Percentiles rank a stretch among this genome's conserved stretches.
Conservation (phyloP, 2,329 filamentous ascomycete genomes). For the Alternaria alternata region DNA sequence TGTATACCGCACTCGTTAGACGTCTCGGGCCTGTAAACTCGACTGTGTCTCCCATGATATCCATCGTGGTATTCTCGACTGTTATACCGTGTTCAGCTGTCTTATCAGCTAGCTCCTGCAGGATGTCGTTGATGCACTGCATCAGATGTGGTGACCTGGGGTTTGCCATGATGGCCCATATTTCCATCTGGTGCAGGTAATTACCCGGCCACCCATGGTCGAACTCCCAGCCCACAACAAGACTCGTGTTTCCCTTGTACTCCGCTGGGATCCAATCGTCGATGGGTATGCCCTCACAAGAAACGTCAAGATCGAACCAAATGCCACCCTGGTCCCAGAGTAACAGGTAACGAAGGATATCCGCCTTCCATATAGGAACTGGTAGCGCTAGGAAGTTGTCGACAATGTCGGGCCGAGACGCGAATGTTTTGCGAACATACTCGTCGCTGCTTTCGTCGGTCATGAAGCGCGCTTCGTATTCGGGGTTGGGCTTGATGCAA, state of each 20-base stretch:
- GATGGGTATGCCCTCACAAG: slow-evolving; percentile 44
- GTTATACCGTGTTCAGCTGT: slow-evolving; percentile 22
- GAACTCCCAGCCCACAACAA: slow-evolving; percentile 53
- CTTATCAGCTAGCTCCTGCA: slow-evolving; percentile 23
- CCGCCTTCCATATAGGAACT: slow-evolving; percentile 52
- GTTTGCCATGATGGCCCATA: slow-evolving; percentile 44
- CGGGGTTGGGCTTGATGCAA: slow-evolving; percentile 41
- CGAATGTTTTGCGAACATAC: slow-evolving; percentile 46
- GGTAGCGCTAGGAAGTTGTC: slow-evolving; percentile 43
- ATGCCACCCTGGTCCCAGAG: slow-evolving; percentile 52
- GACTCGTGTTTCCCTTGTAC: slow-evolving; percentile 36
- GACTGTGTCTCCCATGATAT: slow-evolving; percentile 37
- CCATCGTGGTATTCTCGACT: slow-evolving; percentile 23
- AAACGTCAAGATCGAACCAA: slow-evolving; percentile 54
- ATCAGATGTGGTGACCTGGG: slow-evolving; percentile 31
- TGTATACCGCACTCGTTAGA: slow-evolving; percentile 34
- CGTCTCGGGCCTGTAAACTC: slow-evolving; percentile 40
- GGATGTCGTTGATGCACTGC: slow-evolving; percentile 37
- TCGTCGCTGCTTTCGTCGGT: slow-evolving; percentile 40
- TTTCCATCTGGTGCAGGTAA: slow-evolving; percentile 36
- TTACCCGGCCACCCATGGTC: slow-evolving; percentile 38
- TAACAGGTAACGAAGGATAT: slow-evolving; percentile 54
- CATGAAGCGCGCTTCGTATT: slow-evolving; percentile 38
- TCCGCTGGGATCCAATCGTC: slow-evolving; percentile 49
- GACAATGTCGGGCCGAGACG: slow-evolving; percentile 50